Evolutionary conservation across 129 eudicot species (phyloP).

Genomic region (Calendula officinalis): DNA sequence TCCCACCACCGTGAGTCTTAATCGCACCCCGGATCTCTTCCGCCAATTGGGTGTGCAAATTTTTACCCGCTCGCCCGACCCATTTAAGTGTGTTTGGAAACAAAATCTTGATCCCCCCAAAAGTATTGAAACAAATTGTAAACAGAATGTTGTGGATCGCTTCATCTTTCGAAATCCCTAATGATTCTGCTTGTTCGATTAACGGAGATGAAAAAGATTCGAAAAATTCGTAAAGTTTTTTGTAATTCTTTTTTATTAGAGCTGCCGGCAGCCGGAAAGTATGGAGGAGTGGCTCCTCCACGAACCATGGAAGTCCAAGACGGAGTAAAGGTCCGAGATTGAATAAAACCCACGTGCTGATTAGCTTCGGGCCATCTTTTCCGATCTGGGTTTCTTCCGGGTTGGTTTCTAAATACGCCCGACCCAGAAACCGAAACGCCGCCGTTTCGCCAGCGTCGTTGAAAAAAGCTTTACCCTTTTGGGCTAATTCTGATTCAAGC

Average conservation of each 20-base stretch:
- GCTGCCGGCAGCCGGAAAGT: conserved; percentile 58
- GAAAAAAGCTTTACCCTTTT: conserved; percentile 60
- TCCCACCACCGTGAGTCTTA: conserved; percentile 45
- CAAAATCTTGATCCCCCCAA: conserved; percentile 75
- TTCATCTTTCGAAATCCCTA: conserved; percentile 61
- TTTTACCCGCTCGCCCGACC: conserved; percentile 76
- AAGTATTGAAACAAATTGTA: conserved; percentile 79
- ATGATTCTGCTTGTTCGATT: conserved; percentile 47
- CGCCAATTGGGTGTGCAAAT: conserved; percentile 56
- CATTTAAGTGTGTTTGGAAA: conserved; percentile 75
- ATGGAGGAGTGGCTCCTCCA: conserved; percentile 58
- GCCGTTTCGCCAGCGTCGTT: conserved; percentile 59
- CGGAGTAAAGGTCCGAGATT: conserved; percentile 59
- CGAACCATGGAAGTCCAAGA: conserved; percentile 53
- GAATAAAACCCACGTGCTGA: conserved; percentile 64
- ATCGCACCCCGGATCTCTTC: conserved; percentile 68
- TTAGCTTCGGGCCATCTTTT: conserved; percentile 49
- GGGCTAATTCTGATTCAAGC: conserved; percentile 49
- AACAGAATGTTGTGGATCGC: conserved; percentile 74
- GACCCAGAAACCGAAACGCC: conserved; percentile 65
- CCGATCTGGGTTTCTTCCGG: conserved; percentile 65
- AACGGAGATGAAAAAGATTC: conserved; percentile 40
- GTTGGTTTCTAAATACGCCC: conserved; percentile 47
- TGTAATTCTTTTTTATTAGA: conserved; percentile 54
- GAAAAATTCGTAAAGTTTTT: conserved; percentile 58